Conservation (phyloP, 768 basidiomycete species). For the Suillus luteus region DNA sequence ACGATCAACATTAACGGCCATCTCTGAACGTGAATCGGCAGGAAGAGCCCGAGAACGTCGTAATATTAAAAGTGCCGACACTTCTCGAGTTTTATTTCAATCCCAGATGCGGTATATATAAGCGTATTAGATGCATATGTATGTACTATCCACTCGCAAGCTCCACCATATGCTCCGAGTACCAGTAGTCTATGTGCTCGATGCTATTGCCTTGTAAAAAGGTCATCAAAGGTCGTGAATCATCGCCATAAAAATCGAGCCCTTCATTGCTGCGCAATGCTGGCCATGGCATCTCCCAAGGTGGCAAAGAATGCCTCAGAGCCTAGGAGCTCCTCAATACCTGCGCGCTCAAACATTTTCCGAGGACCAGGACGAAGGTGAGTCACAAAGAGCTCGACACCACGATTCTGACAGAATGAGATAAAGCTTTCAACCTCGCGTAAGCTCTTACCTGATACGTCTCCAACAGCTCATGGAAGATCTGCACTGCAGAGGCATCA, state of each 20-base stretch:
- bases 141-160: not conserved
- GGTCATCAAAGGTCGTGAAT: slow-evolving; percentile 7
- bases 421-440: not conserved
- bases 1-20: not conserved
- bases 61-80: not conserved
- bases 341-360: slow-evolving; percentile 44
- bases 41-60: not conserved
- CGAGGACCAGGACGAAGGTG: slow-evolving; percentile 43
- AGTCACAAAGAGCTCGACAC: slow-evolving; percentile 47
- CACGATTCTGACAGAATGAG: slow-evolving; percentile 38
- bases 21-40: not conserved
- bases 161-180: not conserved
- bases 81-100: not conserved
- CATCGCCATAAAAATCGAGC: not conserved
- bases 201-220: slow-evolving; percentile 1
- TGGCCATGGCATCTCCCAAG: slow-evolving; percentile 43
- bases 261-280: slow-evolving; percentile 31
- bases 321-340: slow-evolving; percentile 45
- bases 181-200: not conserved
- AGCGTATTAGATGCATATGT: not conserved
- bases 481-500: slow-evolving; percentile 89
- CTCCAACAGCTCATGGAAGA: slow-evolving; percentile 75
- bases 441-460: slow-evolving; percentile 64
- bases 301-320: slow-evolving; percentile 46
- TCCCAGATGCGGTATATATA: not conserved